Base-by-base conservation (phyloP, 495 filamentous ascomycete species). In the Penicillium cosmopolitanum region DNA sequence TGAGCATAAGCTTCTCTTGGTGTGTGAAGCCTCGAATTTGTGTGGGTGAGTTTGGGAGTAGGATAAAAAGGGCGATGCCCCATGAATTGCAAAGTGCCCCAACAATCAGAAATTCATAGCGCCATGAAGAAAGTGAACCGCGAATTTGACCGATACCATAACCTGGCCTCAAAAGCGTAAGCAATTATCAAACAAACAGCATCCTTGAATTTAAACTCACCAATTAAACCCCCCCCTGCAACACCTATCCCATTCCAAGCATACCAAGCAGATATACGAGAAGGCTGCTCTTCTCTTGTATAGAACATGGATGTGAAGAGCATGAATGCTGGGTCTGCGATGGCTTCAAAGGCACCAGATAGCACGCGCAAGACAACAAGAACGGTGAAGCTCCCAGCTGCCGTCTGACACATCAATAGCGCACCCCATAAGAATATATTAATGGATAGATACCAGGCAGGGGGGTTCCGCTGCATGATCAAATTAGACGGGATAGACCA, bases 261-360 rank as follows among this genome's bases (percentile, higher is more conserved):
- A 61, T 86, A 87, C 84, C 84, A 87, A 4, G 83, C 56, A 5
- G 82, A 83, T 40, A 86, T 82, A n/a, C 85, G 80, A 7, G 86
- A 68, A 1, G 85, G 83, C 54, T 87, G 85, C 46, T 88, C 80
- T 69, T 65, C 15, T 71, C 72, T 8, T 71, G 62, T 83, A 60
- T 82, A 77, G 57, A 63, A 68, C 66, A 75, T 78, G 21, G 69
- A 70, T 3, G 74, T 67, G 13, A 71, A 63, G 13, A 68, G 44
- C 56, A 66, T 70, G 16, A 64, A 69, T 2, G 66, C 64, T 15
- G 72, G 64, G 54, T 76, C 74, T 11, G 34, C 50, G 15, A 23
- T 35, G 2, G 59, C 59, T 33, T 62, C 59, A 5, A 35, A 12
- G 10, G 59, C 53, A 34, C 59, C 59, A 18, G n/a, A 34, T 10